phyloP scores from a whole-genome alignment of 208 protist species.

The Vickermania spadyakhi region DNA sequence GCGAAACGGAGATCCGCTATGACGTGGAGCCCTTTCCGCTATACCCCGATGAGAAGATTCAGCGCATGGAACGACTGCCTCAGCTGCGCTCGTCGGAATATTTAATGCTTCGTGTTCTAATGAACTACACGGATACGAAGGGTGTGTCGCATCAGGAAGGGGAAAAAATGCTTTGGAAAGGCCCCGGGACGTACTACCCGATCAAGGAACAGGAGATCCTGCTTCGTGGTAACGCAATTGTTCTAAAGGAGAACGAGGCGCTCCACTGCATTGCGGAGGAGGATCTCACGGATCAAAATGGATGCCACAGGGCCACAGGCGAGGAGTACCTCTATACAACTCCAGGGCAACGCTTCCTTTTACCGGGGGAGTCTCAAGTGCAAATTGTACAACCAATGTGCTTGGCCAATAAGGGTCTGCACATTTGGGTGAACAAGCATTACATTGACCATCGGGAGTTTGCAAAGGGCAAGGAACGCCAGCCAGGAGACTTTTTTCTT shows the following conservation, averaged over 20 bases:
- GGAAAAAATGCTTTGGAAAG: conserved; percentile 41
- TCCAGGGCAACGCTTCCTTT: conserved; percentile 57
- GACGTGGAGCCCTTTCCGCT: conserved; percentile 80
- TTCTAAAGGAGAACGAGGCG: conserved; percentile 16
- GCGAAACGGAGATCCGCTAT: conserved; percentile 79
- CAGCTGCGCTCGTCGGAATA: neutral
- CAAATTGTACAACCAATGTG: conserved; percentile 30
- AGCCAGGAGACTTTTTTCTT: conserved; percentile 66
- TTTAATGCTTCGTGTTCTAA: neutral
- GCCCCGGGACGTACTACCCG: conserved; percentile 69
- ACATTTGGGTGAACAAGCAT: conserved; percentile 62
- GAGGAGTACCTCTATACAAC: conserved; percentile 62
- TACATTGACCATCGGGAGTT: conserved; percentile 86
- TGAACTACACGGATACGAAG: neutral
- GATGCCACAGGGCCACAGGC: conserved; percentile 23
- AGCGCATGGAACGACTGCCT: conserved; percentile 36
- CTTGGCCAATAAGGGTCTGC: conserved; percentile 74
- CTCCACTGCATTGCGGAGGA: conserved; percentile 36
- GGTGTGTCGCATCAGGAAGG: conserved; percentile 20
- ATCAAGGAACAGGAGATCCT: conserved; percentile 46
- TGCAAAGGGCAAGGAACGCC: conserved; percentile 37
- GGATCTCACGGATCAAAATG: conserved; percentile 22
- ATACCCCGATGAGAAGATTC: conserved; percentile 81
- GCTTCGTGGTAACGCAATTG: conserved; percentile 18
- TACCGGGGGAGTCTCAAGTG: conserved; percentile 74